Evolutionary conservation across 2,329 filamentous ascomycete genomes (phyloP).

Genomic region (Fusarium sublunatum): DNA sequence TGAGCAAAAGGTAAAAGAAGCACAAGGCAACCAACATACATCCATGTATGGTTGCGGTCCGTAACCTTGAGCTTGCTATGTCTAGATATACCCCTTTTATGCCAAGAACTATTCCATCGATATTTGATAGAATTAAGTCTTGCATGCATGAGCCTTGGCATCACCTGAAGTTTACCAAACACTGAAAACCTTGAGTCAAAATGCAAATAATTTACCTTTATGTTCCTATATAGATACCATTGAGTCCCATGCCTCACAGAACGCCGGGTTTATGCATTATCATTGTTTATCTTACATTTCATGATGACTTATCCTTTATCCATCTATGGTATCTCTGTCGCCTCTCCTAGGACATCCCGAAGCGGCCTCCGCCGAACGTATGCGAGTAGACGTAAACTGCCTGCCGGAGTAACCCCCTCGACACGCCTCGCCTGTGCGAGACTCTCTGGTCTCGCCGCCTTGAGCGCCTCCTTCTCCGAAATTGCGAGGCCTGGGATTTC

Average conservation of each 20-base stretch:
- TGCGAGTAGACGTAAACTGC: conserved; percentile 69
- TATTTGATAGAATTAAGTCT: conserved; percentile 17
- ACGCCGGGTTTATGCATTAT: conserved; percentile 21
- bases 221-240: conserved; percentile 3
- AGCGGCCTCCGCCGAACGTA: conserved; percentile 61
- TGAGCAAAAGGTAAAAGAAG: not conserved
- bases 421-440: conserved; percentile 89
- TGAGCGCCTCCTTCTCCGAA: conserved; percentile 80
- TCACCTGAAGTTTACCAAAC: not conserved
- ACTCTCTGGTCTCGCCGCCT: conserved; percentile 79
- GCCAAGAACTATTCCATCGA: conserved; percentile 3
- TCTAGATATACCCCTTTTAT: conserved; percentile 23
- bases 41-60: not conserved
- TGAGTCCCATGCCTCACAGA: not conserved
- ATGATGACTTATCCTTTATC: not conserved
- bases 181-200: not conserved
- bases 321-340: conserved; percentile 8
- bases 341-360: not conserved
- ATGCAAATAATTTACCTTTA: conserved; percentile 10
- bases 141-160: not conserved
- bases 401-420: conserved; percentile 78
- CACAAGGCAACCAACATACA: not conserved
- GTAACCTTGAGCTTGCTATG: conserved; percentile 27
- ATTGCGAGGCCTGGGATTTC: conserved; percentile 78
- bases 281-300: conserved; percentile 8